phyloP scores from a whole-genome alignment of 2,329 filamentous ascomycete species.

The Sarocladium strictum region DNA sequence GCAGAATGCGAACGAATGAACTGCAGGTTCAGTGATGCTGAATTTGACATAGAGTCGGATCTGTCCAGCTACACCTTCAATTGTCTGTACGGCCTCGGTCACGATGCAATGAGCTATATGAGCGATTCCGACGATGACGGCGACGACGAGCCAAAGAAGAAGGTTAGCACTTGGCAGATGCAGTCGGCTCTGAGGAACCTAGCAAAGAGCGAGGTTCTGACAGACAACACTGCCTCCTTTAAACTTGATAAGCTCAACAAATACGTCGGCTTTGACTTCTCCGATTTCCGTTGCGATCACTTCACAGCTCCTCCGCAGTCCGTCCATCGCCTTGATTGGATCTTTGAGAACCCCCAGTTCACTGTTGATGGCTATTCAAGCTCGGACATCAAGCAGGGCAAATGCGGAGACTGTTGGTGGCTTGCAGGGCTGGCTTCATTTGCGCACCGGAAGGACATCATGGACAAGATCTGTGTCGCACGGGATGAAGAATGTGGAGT shows the following conservation, averaged over 20 bases:
- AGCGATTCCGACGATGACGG: slow-evolving; percentile 14
- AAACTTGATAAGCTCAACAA: slow-evolving; percentile 13
- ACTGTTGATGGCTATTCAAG: slow-evolving; percentile 33
- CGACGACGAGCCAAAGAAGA: background rate
- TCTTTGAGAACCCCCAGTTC: slow-evolving; percentile 35
- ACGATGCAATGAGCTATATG: slow-evolving; percentile 9
- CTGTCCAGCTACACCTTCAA: slow-evolving; percentile 26
- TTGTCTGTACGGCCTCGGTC: slow-evolving; percentile 29
- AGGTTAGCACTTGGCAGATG: slow-evolving; percentile 9
- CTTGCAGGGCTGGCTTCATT: slow-evolving; percentile 64
- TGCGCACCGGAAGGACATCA: slow-evolving; percentile 57
- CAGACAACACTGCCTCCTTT: slow-evolving; percentile 13
- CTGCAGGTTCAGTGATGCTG: slow-evolving; percentile 37
- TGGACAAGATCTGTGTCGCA: slow-evolving; percentile 61
- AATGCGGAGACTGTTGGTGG: slow-evolving; percentile 67
- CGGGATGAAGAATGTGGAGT: slow-evolving; percentile 63
- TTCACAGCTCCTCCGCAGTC: slow-evolving; percentile 24
- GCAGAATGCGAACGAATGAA: slow-evolving; percentile 38
- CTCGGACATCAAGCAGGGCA: slow-evolving; percentile 36
- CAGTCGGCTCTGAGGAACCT: slow-evolving; percentile 14
- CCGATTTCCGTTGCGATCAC: slow-evolving; percentile 5
- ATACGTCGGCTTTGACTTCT: slow-evolving; percentile 11
- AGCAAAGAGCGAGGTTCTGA: slow-evolving; percentile 13
- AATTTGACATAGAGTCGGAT: slow-evolving; percentile 38
- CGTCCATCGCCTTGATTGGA: slow-evolving; percentile 37